Conservation (phyloP, 352 stramenopile genomes). For the Plasmopara muralis region DNA sequence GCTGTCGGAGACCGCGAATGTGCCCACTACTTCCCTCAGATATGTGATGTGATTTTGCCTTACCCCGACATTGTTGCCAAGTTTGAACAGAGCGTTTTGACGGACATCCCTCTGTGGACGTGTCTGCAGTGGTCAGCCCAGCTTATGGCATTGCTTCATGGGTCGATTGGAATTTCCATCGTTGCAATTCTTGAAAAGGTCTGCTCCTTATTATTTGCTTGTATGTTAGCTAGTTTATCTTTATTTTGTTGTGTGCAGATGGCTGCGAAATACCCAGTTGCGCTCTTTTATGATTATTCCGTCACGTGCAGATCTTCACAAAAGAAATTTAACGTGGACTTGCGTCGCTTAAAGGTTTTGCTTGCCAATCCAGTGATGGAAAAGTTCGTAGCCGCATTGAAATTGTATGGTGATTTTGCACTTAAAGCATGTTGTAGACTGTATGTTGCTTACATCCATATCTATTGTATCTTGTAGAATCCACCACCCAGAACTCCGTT, state of each 20-base stretch:
- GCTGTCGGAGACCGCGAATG: constrained; percentile 49
- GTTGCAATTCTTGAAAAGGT: constrained; percentile 70
- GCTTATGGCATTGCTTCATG: constrained; percentile 62
- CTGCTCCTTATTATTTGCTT: not conserved
- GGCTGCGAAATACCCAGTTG: constrained; percentile 57
- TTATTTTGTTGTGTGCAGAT: constrained; percentile 34
- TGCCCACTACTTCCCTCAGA: constrained; percentile 66
- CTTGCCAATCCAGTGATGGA: constrained; percentile 70
- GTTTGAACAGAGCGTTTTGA: constrained; percentile 41
- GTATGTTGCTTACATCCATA: constrained; percentile 5
- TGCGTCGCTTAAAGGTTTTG: constrained; percentile 41
- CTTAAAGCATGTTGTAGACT: not conserved
- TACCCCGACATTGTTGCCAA: constrained; percentile 39
- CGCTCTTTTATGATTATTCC: constrained; percentile 82
- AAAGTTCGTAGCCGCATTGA: constrained; percentile 72
- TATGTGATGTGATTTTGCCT: constrained; percentile 53
- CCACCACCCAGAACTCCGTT: constrained; percentile 69
- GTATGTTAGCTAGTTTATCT: constrained; percentile 2
- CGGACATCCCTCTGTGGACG: constrained; percentile 65
- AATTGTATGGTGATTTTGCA: constrained; percentile 37
- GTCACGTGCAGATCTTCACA: constrained; percentile 42
- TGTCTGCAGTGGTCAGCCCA: constrained; percentile 73
- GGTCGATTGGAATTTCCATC: constrained; percentile 48
- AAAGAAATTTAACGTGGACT: constrained; percentile 34
- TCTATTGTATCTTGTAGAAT: constrained; percentile 32